These are phyloP conservation scores for Aphanomyces cochlioides DNA, from an alignment of 352 stramenopile species.

Conservation along the genomic window DNA sequence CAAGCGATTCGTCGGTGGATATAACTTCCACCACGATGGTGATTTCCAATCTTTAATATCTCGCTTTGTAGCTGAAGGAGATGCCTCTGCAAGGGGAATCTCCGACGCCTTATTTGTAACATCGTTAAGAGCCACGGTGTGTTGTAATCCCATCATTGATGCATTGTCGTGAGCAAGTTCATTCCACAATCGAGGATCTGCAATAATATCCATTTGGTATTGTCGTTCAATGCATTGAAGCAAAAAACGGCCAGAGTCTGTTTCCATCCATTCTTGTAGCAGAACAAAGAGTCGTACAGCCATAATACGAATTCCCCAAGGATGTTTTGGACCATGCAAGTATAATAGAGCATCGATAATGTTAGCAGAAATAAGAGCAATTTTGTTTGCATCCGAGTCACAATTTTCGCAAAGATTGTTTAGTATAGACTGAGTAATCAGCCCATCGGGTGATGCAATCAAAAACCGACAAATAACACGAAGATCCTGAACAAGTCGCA, in stretches of 20 bases:
- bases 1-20: conserved; percentile 35
- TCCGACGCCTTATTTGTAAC: conserved; percentile 48
- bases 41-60: conserved; percentile 38
- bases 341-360: conserved; percentile 66
- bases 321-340: conserved; percentile 39
- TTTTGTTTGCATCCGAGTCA: conserved; percentile 68
- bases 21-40: conserved; percentile 48
- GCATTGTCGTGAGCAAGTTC: conserved; percentile 76
- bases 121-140: conserved; percentile 84
- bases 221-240: conserved; percentile 4
- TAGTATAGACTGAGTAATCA: conserved; percentile 51
- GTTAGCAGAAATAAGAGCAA: conserved; percentile 73
- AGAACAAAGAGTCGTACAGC: conserved; percentile 30
- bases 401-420: conserved; percentile 53
- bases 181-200: conserved; percentile 75
- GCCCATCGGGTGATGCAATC: conserved; percentile 49
- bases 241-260: neutral
- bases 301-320: conserved; percentile 38
- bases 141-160: conserved; percentile 57
- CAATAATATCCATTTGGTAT: conserved; percentile 64
- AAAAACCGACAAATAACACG: conserved; percentile 62
- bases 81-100: conserved; percentile 63
- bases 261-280: conserved; percentile 12
- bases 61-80: neutral
- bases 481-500: conserved; percentile 66